Evolutionary conservation across 352 stramenopile genomes (phyloP), one percentile per base, ranked within the genome.

Genomic region (Pythium monospermum): DNA sequence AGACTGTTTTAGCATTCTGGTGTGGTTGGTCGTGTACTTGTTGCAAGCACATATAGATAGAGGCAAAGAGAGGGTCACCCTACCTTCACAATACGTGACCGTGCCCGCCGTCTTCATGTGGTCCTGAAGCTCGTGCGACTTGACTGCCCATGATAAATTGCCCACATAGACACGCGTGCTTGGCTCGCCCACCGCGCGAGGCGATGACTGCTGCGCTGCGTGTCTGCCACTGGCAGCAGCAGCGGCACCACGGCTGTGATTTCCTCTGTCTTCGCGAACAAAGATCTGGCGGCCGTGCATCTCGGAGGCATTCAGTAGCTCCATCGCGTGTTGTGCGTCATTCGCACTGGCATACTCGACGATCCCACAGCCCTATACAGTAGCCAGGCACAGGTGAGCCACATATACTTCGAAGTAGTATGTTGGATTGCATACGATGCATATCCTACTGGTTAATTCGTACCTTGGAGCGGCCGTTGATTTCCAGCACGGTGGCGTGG

Each of bases 71-170:
- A 11, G 18, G n/a, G 18, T 40, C 15, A 11, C 33, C 56, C 39
- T 60, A 93, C 82, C 80, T 38, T 90, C 80, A 0, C 80, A 80
- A 53, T 92, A 75, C 0, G 96, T 73, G 33, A 97, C 87, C 4
- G 63, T 79, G 7, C 88, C 87, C 0, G 70, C 76, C 12, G 78
- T 72, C 57, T 92, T 93, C 83, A 98, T 97, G 69, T 97, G 82
- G 69, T 98, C 93, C 64, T 98, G 98, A 18, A 99, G 81, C 23
- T 98, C 87, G 54, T 97, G 86, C 92, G 91, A 98, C 40, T 87
- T 94, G 33, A 96, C 80, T 33, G 76, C 76, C 86, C 88, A 98
- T 26, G 79, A 78, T 10, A 99, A 63, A 52, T 99, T 96, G 38
- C 83, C 83, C 11, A 96, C 82, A 52, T 92, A 96, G 13, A 96